Evolutionary conservation across 2,329 filamentous ascomycete genomes (phyloP).

Genomic region (Calonectria pauciramosa): DNA sequence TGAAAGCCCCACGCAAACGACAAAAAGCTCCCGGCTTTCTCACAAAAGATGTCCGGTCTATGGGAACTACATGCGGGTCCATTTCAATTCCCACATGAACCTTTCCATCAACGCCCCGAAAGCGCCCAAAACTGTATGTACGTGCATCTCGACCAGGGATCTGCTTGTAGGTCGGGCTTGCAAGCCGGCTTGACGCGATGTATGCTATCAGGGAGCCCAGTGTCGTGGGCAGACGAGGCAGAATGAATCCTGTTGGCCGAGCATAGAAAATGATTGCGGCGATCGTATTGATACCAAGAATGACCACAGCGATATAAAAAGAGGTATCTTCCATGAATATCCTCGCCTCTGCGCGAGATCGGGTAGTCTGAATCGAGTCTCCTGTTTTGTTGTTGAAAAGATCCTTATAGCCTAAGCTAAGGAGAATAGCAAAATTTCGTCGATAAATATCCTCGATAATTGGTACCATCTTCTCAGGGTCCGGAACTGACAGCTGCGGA

Average conservation of each 20-base stretch:
- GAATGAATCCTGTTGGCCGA: constrained; percentile 54
- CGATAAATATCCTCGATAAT: constrained; percentile 43
- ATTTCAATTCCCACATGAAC: constrained; percentile 66
- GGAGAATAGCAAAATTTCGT: constrained; percentile 41
- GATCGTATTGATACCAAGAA: constrained; percentile 60
- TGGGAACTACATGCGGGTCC: constrained; percentile 56
- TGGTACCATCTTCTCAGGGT: constrained; percentile 31
- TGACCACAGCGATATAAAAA: constrained; percentile 58
- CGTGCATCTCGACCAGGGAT: neutral
- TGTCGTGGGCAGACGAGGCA: constrained; percentile 65
- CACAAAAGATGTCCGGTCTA: constrained; percentile 27
- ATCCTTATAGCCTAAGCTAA: constrained; percentile 58
- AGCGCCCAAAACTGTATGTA: constrained; percentile 64
- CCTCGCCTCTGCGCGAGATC: constrained; percentile 49
- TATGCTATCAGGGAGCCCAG: constrained; percentile 63
- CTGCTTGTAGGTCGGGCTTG: accelerated
- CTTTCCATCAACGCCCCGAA: constrained; percentile 60
- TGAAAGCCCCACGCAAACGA: neutral
- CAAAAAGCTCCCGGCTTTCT: neutral
- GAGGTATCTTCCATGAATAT: constrained; percentile 64
- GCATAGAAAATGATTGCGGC: constrained; percentile 59
- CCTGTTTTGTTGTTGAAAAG: constrained; percentile 41
- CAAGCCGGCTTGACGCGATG: constrained; percentile 60
- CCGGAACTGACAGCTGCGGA: constrained; percentile 36
- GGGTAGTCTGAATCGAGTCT: constrained; percentile 24